Percentiles rank a stretch among this genome's conserved stretches.
These are phyloP conservation scores for Deuterostichococcus epilithicus DNA, from an alignment of 139 green algal genomes.

Conservation along the genomic window DNA sequence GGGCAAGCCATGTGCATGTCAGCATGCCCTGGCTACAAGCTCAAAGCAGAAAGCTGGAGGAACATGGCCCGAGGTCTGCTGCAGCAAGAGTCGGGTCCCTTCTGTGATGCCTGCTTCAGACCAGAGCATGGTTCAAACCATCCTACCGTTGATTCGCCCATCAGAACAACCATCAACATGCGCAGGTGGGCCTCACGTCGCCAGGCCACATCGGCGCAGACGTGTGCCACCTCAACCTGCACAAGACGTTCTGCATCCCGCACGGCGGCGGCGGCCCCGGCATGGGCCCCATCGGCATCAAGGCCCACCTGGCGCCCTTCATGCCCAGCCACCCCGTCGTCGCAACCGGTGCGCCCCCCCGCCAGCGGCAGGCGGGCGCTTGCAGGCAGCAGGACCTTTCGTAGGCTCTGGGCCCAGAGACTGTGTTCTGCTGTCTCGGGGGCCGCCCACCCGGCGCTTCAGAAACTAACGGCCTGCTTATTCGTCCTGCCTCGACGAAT, in stretches of 20 bases:
- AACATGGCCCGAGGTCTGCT: too few species aligned
- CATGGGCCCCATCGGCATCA: constrained; percentile 90
- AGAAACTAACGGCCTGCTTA: too few species aligned
- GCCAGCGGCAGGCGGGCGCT: background rate
- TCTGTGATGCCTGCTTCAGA: too few species aligned
- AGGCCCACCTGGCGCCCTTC: constrained; percentile 96
- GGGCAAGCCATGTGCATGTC: too few species aligned
- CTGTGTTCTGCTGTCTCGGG: too few species aligned
- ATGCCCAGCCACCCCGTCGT: constrained; percentile 92
- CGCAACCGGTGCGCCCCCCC: constrained; percentile 59
- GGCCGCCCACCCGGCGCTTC: constrained; percentile 44
- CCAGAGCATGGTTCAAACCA: too few species aligned
- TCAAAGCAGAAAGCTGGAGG: too few species aligned
- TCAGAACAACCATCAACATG: background rate
- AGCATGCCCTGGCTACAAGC: too few species aligned
- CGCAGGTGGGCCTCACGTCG: constrained; percentile 92
- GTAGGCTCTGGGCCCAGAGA: too few species aligned
- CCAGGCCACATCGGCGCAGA: constrained; percentile 97
- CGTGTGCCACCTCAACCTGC: constrained; percentile 99
- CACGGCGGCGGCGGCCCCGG: constrained; percentile 92
- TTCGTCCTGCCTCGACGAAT: too few species aligned
- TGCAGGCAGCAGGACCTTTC: background rate
- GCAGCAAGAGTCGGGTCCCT: too few species aligned
- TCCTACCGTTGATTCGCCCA: too few species aligned
- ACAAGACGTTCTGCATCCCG: constrained; percentile 99